Evolutionary conservation across 495 filamentous ascomycete species (phyloP).

Genomic region (Glutinoglossum americanum): DNA sequence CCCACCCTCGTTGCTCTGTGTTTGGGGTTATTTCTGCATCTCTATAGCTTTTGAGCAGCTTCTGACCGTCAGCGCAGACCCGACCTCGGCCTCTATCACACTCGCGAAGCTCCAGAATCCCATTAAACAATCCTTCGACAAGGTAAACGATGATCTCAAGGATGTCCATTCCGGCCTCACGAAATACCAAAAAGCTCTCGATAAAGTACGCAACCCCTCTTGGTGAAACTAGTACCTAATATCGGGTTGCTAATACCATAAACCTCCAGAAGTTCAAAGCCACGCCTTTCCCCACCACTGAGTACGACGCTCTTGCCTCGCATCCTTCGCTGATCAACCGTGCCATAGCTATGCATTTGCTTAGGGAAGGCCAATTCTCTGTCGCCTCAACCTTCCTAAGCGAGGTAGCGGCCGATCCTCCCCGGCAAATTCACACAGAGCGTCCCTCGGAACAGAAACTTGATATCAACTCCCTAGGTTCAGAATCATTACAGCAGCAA

Average conservation of each 20-base stretch:
- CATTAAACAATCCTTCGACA: slow-evolving; percentile 54
- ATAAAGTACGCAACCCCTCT: slow-evolving; percentile 35
- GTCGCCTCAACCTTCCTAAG: slow-evolving; percentile 65
- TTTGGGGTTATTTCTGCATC: neutral
- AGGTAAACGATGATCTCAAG: slow-evolving; percentile 56
- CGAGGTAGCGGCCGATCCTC: slow-evolving; percentile 28
- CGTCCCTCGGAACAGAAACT: slow-evolving; percentile 13
- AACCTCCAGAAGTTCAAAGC: slow-evolving; percentile 47
- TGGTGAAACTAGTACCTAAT: neutral
- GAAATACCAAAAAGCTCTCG: slow-evolving; percentile 60
- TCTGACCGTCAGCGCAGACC: slow-evolving; percentile 26
- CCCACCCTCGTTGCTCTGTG: neutral
- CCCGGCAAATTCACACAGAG: slow-evolving; percentile 14
- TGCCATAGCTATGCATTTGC: slow-evolving; percentile 87
- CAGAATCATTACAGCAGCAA: slow-evolving; percentile 44
- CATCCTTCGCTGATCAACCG: slow-evolving; percentile 64
- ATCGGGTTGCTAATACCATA: neutral
- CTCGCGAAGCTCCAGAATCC: slow-evolving; percentile 72
- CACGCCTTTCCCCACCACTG: slow-evolving; percentile 49
- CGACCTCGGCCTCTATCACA: slow-evolving; percentile 41
- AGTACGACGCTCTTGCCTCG: slow-evolving; percentile 61
- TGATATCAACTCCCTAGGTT: slow-evolving; percentile 36
- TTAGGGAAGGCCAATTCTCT: slow-evolving; percentile 80
- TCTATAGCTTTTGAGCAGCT: neutral
- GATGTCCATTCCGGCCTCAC: slow-evolving; percentile 56